Percentiles rank a stretch among this genome's conserved stretches.
Evolutionary conservation across 306 rosid species (phyloP).

Genomic region (Begonia fuchsioides): DNA sequence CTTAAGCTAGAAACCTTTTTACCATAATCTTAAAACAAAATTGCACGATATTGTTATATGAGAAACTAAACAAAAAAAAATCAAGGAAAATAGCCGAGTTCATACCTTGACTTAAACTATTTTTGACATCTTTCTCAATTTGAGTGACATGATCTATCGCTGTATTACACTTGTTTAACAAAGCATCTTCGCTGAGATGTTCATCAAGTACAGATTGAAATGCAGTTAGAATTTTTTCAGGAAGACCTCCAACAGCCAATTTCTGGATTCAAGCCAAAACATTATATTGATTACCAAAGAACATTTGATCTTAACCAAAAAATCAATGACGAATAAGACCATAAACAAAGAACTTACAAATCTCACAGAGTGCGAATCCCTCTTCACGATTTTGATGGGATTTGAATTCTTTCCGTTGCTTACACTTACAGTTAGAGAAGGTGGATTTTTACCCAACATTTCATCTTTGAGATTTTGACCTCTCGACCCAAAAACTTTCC

Average conservation of each 20-base stretch:
- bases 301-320: too few species aligned
- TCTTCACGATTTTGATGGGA: conserved; percentile 74
- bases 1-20: too few species aligned
- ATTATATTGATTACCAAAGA: conserved; percentile 1
- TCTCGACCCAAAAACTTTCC: conserved; percentile 97
- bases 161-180: conserved; percentile 43
- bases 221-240: conserved; percentile 72
- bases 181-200: conserved; percentile 52
- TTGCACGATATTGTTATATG: too few species aligned
- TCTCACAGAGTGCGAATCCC: conserved; percentile 80
- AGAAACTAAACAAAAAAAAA: too few species aligned
- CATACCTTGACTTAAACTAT: conserved; percentile 51
- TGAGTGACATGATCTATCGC: conserved; percentile 31
- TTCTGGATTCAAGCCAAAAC: conserved; percentile 46
- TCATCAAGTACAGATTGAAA: conserved; percentile 80
- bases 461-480: conserved; percentile 89
- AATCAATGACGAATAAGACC: conserved; percentile 3
- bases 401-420: conserved; percentile 63
- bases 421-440: conserved; percentile 32
- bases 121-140: conserved; percentile 55
- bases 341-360: conserved; percentile 41
- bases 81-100: too few species aligned
- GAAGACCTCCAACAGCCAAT: conserved; percentile 76
- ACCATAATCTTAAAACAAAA: too few species aligned
- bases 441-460: conserved; percentile 55